Conservation (phyloP, 129 eudicot species). For the Tagetes patula region DNA sequence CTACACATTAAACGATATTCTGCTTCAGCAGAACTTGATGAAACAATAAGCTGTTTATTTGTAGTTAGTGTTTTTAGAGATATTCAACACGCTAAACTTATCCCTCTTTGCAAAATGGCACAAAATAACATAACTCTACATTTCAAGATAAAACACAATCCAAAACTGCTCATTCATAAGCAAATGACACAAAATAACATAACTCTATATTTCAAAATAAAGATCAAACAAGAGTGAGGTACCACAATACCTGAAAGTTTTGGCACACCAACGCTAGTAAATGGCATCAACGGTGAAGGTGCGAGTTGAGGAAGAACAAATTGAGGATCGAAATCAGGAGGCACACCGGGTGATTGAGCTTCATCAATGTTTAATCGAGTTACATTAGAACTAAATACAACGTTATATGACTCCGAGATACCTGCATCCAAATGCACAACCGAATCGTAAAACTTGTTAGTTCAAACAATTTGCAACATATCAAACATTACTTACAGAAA, state of each 20-base stretch:
- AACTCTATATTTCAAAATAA: neutral
- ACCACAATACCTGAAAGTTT: conserved; percentile 46
- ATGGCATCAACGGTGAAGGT: conserved; percentile 66
- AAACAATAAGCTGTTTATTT: no score
- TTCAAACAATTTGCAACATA: no score
- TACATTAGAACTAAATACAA: conserved; percentile 10
- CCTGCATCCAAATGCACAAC: conserved; percentile 26
- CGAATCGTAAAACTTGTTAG: neutral
- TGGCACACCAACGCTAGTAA: conserved; percentile 41
- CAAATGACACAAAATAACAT: neutral
- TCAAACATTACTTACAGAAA: conserved; percentile 20
- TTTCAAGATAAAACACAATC: neutral
- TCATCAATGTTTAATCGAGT: conserved; percentile 1
- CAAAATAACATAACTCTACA: neutral
- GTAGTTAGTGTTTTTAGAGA: no score
- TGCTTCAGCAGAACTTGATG: no score
- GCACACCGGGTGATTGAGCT: conserved; percentile 21
- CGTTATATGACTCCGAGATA: conserved; percentile 20
- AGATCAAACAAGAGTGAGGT: neutral
- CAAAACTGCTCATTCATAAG: neutral
- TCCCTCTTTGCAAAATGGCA: no score
- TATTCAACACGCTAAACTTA: no score
- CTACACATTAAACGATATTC: no score
- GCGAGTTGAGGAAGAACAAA: conserved; percentile 46
- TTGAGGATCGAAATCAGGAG: conserved; percentile 44